A percentile compares a stretch with the other conserved stretches of the same genome.
These are phyloP conservation scores for Sporothrix dimorphospora DNA, from an alignment of 2,329 filamentous ascomycete genomes.

Conservation along the genomic window DNA sequence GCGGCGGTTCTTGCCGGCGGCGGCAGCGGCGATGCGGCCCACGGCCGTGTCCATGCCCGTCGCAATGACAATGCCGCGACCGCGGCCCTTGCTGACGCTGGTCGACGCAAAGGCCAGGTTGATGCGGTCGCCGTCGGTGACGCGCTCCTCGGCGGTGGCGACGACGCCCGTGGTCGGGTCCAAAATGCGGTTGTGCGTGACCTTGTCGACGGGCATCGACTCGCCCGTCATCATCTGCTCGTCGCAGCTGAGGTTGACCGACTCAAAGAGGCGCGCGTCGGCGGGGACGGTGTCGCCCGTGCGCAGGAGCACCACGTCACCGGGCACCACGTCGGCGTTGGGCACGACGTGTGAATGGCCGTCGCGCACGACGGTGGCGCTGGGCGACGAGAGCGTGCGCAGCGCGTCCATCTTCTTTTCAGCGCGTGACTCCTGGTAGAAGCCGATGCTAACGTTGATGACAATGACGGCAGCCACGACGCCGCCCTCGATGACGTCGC, in stretches of 20 bases:
- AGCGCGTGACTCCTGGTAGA: slow-evolving; percentile 65
- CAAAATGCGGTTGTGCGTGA: slow-evolving; percentile 53
- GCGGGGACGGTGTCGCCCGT: slow-evolving; percentile 77
- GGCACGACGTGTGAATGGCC: slow-evolving; percentile 60
- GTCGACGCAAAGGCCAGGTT: slow-evolving; percentile 79
- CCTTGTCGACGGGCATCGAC: slow-evolving; percentile 71
- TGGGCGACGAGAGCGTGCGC: slow-evolving; percentile 64
- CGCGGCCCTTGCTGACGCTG: slow-evolving; percentile 72
- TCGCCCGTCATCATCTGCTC: slow-evolving; percentile 78
- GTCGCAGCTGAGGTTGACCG: slow-evolving; percentile 79
- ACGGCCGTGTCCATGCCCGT: slow-evolving; percentile 78
- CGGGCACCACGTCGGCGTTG: slow-evolving; percentile 68
- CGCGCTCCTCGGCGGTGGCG: slow-evolving; percentile 51
- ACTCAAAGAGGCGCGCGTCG: slow-evolving; percentile 70
- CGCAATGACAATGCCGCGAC: slow-evolving; percentile 70
- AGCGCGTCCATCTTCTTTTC: slow-evolving; percentile 70
- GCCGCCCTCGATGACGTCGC: slow-evolving; percentile 47
- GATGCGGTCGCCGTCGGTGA: slow-evolving; percentile 70
- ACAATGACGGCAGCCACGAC: slow-evolving; percentile 46
- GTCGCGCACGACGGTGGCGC: slow-evolving; percentile 63
- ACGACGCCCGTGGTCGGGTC: slow-evolving; percentile 51
- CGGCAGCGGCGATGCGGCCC: slow-evolving; percentile 72
- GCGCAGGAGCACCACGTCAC: slow-evolving; percentile 68
- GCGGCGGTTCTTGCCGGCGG: slow-evolving; percentile 54
- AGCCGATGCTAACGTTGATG: slow-evolving; percentile 70